phyloP scores from a whole-genome alignment of 192 early-diverging fungal species.

The Linderina pennispora region DNA sequence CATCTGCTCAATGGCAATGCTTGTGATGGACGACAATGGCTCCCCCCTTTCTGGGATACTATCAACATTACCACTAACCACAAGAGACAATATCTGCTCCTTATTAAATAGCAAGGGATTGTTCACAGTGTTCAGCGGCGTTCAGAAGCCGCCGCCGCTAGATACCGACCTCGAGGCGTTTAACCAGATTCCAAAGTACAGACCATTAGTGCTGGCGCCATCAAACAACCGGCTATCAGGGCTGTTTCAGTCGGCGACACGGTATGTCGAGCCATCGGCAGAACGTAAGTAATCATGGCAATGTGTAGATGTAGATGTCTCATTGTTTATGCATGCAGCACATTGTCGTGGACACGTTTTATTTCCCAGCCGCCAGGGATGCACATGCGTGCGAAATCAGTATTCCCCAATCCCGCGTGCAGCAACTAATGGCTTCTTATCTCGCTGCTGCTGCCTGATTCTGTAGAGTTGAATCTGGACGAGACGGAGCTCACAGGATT shows the following conservation, averaged over 20 bases:
- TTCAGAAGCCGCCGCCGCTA: slow-evolving; percentile 32
- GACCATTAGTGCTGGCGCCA: slow-evolving; percentile 40
- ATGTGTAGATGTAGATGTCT: background rate
- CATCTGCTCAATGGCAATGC: too few relatives aligned
- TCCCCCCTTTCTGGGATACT: background rate
- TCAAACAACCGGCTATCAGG: slow-evolving; percentile 38
- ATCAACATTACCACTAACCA: background rate
- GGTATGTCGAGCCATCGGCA: slow-evolving; percentile 47
- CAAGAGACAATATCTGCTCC: background rate
- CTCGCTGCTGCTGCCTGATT: too few relatives aligned
- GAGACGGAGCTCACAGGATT: slow-evolving; percentile 41
- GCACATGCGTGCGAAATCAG: too few relatives aligned
- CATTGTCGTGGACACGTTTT: too few relatives aligned
- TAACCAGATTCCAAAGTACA: slow-evolving; percentile 33
- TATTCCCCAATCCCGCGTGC: too few relatives aligned
- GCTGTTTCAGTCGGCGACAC: slow-evolving; percentile 32
- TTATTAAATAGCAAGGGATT: slow-evolving; percentile 31
- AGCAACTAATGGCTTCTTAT: too few relatives aligned
- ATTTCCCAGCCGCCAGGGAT: too few relatives aligned
- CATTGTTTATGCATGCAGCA: background rate
- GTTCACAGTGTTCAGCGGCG: slow-evolving; percentile 43
- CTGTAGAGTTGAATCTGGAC: slow-evolving; percentile 41
- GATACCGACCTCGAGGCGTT: slow-evolving; percentile 42
- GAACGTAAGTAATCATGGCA: slow-evolving; percentile 40
- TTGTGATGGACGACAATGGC: too few relatives aligned